Percentiles rank a stretch among this genome's conserved stretches.
phyloP scores from a whole-genome alignment of 129 eudicot genomes.

The Flaveria bidentis region DNA sequence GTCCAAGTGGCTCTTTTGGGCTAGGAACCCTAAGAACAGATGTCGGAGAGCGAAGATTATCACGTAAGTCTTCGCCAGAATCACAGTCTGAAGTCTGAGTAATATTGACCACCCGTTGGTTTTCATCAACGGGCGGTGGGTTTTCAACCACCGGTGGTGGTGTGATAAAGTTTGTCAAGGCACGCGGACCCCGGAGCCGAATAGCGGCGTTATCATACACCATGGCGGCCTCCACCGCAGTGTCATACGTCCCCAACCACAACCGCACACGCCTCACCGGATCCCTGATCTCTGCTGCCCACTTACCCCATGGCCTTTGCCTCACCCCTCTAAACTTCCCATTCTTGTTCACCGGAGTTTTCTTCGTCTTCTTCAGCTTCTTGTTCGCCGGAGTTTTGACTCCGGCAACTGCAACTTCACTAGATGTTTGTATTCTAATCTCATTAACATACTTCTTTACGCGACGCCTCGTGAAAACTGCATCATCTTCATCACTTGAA shows the following conservation, averaged over 20 bases:
- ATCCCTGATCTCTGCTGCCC: constrained; percentile 73
- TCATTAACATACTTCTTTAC: constrained; percentile 48
- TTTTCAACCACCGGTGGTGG: constrained; percentile 35
- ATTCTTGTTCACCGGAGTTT: constrained; percentile 7
- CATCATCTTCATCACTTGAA: constrained; percentile 46
- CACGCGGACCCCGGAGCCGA: constrained; percentile 49
- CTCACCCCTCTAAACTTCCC: constrained; percentile 63
- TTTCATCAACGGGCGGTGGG: constrained; percentile 19
- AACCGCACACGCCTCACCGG: constrained; percentile 40
- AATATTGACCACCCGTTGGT: neutral
- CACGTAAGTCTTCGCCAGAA: constrained; percentile 32
- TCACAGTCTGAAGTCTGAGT: constrained; percentile 32
- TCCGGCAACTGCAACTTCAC: neutral
- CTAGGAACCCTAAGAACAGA: constrained; percentile 43
- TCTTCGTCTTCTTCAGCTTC: constrained; percentile 10
- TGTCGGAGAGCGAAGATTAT: constrained; percentile 46
- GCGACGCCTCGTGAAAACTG: constrained; percentile 45
- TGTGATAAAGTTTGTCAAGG: constrained; percentile 44
- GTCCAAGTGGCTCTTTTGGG: constrained; percentile 4
- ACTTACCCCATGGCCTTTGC: constrained; percentile 64
- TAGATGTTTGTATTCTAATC: constrained; percentile 34
- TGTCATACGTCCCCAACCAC: constrained; percentile 67
- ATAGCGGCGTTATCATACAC: constrained; percentile 68
- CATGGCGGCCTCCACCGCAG: constrained; percentile 71
- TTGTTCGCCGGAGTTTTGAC: neutral